Conservation (phyloP, 1,139 yeast species). For the Debaryomycetaceae sp. region DNA sequence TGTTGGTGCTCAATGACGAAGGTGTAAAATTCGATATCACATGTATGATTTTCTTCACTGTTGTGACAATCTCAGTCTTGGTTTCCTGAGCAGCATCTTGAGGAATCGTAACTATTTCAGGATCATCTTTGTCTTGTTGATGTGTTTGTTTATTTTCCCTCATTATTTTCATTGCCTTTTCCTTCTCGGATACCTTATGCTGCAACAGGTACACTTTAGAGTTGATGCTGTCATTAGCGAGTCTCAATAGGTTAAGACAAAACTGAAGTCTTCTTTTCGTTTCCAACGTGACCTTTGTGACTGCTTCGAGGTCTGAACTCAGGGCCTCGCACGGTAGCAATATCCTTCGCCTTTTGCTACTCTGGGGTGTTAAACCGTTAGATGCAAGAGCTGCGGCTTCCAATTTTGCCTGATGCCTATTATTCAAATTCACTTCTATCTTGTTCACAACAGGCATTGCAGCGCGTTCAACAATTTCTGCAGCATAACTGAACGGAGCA, state of each 20-base stretch:
- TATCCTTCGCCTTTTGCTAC: constrained; percentile 22
- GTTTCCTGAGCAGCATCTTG: constrained; percentile 42
- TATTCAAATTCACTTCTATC: constrained; percentile 45
- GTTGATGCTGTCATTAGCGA: constrained; percentile 72
- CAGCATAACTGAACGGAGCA: constrained; percentile 63
- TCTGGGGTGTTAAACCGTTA: constrained; percentile 1
- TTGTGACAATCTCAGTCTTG: constrained; percentile 79
- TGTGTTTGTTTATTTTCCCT: constrained; percentile 8
- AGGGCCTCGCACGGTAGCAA: constrained; percentile 5
- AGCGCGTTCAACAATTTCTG: constrained; percentile 62
- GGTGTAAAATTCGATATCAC: constrained; percentile 87
- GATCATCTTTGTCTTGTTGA: constrained; percentile 5
- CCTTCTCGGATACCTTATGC: constrained; percentile 26
- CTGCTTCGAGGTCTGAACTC: constrained; percentile 3
- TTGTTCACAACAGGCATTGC: constrained; percentile 55
- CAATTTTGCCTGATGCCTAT: constrained; percentile 29
- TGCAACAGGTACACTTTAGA: constrained; percentile 63
- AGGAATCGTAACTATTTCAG: not conserved
- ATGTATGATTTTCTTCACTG: constrained; percentile 83
- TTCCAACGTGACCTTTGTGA: constrained; percentile 46
- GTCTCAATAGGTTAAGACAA: constrained; percentile 66
- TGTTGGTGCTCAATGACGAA: constrained; percentile 41
- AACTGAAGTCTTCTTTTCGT: constrained; percentile 69
- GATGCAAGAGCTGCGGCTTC: constrained; percentile 8
- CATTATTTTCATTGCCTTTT: constrained; percentile 9